Percentiles rank a stretch among this genome's conserved stretches.
phyloP scores from a whole-genome alignment of 1,284 basidiomycete genomes.

The Cronartium quercuum region DNA sequence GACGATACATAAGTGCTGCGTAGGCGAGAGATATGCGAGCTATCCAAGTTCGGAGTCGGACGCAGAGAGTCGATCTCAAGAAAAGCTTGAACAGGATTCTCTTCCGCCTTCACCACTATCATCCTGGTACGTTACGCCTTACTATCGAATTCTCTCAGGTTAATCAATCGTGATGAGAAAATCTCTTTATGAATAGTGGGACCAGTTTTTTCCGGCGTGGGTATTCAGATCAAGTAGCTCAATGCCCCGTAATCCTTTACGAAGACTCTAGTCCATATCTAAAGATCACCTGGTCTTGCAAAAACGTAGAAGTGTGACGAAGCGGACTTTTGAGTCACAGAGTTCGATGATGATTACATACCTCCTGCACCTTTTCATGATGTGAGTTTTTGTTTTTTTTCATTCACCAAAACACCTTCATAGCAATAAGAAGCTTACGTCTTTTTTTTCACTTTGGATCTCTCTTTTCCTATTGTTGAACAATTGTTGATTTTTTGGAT shows the following conservation, averaged over 20 bases:
- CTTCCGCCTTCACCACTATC: not conserved
- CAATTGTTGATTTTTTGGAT: too few species aligned
- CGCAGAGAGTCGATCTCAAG: not conserved
- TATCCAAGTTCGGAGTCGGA: not conserved
- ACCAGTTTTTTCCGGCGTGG: not conserved
- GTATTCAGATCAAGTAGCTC: not conserved
- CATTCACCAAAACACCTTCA: too few species aligned
- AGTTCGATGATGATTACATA: too few species aligned
- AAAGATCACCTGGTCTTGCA: not conserved
- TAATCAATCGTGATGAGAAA: too few species aligned
- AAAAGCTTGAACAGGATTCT: not conserved
- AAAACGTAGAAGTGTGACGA: not conserved
- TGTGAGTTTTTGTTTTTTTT: too few species aligned
- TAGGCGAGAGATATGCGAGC: not conserved
- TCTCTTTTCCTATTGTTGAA: too few species aligned
- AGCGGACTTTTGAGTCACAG: too few species aligned
- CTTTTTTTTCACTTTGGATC: too few species aligned
- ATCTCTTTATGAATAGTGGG: not conserved
- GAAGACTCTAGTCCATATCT: not conserved
- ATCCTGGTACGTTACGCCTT: not conserved
- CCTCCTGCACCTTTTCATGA: too few species aligned
- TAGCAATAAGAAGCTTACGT: too few species aligned
- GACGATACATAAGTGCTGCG: constrained; percentile 29
- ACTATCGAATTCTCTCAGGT: not conserved
- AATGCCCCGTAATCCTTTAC: not conserved